phyloP scores from a whole-genome alignment of 2,329 filamentous ascomycete genomes.

The Beauveria medogensis region DNA sequence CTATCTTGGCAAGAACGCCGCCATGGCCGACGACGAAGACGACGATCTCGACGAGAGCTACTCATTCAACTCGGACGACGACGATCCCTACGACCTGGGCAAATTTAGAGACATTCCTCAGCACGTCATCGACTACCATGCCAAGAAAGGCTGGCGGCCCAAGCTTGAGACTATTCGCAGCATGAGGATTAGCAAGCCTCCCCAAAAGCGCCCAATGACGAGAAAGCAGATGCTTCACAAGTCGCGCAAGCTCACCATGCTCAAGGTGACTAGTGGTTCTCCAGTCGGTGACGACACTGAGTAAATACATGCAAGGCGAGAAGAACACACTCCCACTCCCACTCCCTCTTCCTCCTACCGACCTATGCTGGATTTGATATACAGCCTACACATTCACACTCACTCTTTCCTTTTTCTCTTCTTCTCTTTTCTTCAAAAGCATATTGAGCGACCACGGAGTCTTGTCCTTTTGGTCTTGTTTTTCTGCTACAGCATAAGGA shows the following conservation, averaged over 20 bases:
- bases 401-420: not conserved
- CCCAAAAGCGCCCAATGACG: too few species aligned
- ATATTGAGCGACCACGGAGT: conserved; percentile 1
- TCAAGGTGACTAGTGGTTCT: conserved; percentile 24
- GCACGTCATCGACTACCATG: conserved; percentile 18
- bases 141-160: conserved; percentile 28
- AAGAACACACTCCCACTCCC: not conserved
- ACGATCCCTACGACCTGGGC: not conserved
- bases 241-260: conserved; percentile 18
- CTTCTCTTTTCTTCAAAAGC: not conserved
- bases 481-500: not conserved
- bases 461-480: not conserved
- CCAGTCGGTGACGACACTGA: conserved; percentile 31
- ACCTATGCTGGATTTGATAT: not conserved
- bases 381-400: not conserved
- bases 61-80: not conserved
- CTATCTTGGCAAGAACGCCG: conserved; percentile 22
- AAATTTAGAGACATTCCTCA: too few species aligned
- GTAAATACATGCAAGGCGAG: conserved; percentile 13
- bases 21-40: conserved; percentile 18
- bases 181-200: conserved; percentile 18
- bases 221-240: conserved; percentile 13
- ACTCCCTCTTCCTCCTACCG: not conserved
- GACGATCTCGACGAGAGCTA: conserved; percentile 19
- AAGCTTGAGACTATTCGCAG: conserved; percentile 40